Percentiles rank a stretch among this genome's conserved stretches.
Conservation (phyloP, 768 basidiomycete genomes). For the Auricularia sp. region DNA sequence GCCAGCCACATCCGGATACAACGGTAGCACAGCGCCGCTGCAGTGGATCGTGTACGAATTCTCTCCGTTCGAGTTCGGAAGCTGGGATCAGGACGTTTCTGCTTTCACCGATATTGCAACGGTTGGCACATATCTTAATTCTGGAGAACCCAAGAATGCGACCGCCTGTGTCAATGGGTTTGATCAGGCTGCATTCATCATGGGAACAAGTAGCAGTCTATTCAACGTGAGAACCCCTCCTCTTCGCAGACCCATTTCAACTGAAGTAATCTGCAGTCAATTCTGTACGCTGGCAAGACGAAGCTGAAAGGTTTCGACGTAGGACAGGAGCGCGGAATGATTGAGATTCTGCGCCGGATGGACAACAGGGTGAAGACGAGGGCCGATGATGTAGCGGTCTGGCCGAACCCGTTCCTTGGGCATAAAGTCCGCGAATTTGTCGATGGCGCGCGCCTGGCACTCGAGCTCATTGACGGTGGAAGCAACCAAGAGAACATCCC, state of each 20-base stretch:
- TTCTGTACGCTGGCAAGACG: slow-evolving; percentile 36
- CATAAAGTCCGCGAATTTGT: slow-evolving; percentile 29
- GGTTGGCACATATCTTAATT: slow-evolving; percentile 51
- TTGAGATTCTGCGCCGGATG: background rate
- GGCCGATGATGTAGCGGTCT: slow-evolving; percentile 50
- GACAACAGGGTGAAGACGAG: background rate
- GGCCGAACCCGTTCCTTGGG: slow-evolving; percentile 36
- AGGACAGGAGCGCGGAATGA: slow-evolving; percentile 17
- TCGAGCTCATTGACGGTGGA: slow-evolving; percentile 63
- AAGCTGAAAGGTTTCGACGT: slow-evolving; percentile 31
- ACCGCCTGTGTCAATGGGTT: slow-evolving; percentile 64
- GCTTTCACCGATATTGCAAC: slow-evolving; percentile 21
- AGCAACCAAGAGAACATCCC: slow-evolving; percentile 66
- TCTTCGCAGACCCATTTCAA: background rate
- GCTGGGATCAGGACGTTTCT: slow-evolving; percentile 46
- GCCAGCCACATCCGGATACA: slow-evolving; percentile 29
- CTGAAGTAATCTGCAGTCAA: slow-evolving; percentile 29
- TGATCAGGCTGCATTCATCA: slow-evolving; percentile 64
- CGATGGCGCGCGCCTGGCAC: slow-evolving; percentile 40
- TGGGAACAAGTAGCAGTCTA: slow-evolving; percentile 63
- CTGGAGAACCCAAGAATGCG: slow-evolving; percentile 44
- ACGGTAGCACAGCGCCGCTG: slow-evolving; percentile 31
- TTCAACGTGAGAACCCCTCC: slow-evolving; percentile 40
- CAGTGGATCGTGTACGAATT: slow-evolving; percentile 38
- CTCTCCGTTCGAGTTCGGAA: slow-evolving; percentile 58